These are phyloP conservation scores for Globisporangium spiculum DNA, from an alignment of 352 stramenopile species.

Conservation along the genomic window DNA sequence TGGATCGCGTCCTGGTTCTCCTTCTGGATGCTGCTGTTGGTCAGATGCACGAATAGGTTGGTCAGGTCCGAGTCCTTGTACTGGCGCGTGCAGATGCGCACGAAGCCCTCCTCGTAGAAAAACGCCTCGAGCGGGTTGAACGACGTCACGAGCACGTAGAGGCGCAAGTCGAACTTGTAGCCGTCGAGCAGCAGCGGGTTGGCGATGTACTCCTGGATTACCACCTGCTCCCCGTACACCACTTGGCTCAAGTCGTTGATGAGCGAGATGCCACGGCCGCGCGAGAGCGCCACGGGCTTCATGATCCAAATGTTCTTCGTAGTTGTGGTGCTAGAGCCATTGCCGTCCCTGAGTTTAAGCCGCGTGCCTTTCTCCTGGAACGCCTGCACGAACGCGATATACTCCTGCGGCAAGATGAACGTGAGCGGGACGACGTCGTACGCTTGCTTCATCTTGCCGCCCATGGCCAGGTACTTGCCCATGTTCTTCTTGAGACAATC, in stretches of 20 bases:
- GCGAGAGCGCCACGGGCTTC: constrained; percentile 90
- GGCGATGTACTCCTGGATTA: constrained; percentile 90
- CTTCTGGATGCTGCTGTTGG: constrained; percentile 95
- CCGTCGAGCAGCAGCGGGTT: constrained; percentile 86
- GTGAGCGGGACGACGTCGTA: constrained; percentile 92
- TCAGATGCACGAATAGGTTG: constrained; percentile 90
- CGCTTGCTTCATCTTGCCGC: constrained; percentile 46
- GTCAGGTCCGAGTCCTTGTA: constrained; percentile 80
- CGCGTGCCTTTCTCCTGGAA: constrained; percentile 57
- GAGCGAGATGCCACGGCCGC: constrained; percentile 91
- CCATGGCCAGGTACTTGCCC: constrained; percentile 55
- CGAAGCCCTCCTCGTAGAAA: constrained; percentile 93
- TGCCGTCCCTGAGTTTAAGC: constrained; percentile 13
- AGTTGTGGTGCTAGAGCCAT: not conserved
- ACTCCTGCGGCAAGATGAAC: constrained; percentile 93
- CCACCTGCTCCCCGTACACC: constrained; percentile 84
- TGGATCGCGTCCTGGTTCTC: constrained; percentile 56
- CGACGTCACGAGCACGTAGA: constrained; percentile 94
- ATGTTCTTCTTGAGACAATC: constrained; percentile 91
- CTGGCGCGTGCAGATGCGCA: constrained; percentile 81
- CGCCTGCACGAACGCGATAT: constrained; percentile 84
- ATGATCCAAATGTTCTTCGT: constrained; percentile 92
- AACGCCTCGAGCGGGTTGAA: constrained; percentile 93
- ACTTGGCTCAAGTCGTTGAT: constrained; percentile 87
- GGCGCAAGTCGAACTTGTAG: constrained; percentile 90